Percentiles rank a stretch among this genome's conserved stretches.
These are phyloP conservation scores for Rubroshorea leprosula DNA, from an alignment of 345 rosid genomes.

Conservation along the genomic window DNA sequence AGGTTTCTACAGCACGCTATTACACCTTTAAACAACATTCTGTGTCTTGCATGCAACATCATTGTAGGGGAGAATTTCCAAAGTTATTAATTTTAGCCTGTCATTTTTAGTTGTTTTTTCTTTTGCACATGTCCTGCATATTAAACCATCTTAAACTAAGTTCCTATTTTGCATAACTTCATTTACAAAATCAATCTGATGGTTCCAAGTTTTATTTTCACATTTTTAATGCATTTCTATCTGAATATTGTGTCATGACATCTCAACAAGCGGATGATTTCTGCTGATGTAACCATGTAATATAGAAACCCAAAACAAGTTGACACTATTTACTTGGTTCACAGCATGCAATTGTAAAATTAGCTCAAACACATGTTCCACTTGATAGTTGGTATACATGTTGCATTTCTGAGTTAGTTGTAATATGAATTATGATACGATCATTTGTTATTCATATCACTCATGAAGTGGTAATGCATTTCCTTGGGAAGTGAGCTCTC, in stretches of 20 bases:
- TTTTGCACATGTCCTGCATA: background rate
- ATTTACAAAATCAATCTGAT: background rate
- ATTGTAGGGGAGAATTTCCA: background rate
- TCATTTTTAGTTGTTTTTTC: background rate
- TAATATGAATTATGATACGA: background rate
- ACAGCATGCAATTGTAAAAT: too few species aligned
- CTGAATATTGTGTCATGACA: too few species aligned
- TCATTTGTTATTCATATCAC: constrained; percentile 1
- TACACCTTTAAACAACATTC: background rate
- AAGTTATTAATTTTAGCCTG: background rate
- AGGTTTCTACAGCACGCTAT: too few species aligned
- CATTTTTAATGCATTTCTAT: too few species aligned
- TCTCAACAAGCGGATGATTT: too few species aligned
- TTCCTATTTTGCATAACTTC: background rate
- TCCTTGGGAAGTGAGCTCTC: constrained; percentile 11
- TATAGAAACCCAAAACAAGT: too few species aligned
- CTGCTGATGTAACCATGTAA: too few species aligned
- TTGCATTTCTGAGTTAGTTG: too few species aligned
- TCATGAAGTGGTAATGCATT: background rate
- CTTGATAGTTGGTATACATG: too few species aligned
- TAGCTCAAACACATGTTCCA: too few species aligned
- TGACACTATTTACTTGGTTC: too few species aligned
- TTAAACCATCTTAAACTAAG: too few species aligned
- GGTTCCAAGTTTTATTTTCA: background rate
- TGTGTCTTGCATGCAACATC: background rate